A percentile compares a stretch with the other conserved stretches of the same genome.
phyloP scores from a whole-genome alignment of 345 rosid genomes.

The Gossypium sturtianum region DNA sequence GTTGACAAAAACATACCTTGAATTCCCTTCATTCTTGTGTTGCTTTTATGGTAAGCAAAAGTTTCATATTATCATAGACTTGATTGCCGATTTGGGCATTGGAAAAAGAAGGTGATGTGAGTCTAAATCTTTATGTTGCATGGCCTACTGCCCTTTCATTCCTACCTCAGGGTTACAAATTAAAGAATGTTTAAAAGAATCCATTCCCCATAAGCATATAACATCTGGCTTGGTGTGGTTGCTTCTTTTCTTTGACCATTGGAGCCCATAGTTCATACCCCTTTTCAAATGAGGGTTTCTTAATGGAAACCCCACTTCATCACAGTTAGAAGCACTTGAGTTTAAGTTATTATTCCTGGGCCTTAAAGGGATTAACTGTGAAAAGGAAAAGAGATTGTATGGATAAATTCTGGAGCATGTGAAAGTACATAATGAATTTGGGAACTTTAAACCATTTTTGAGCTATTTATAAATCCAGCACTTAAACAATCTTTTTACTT shows the following conservation, averaged over 20 bases:
- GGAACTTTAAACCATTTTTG: too few relatives aligned
- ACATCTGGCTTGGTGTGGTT: constrained; percentile 1
- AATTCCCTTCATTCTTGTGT: background rate
- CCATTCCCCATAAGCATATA: constrained; percentile 5
- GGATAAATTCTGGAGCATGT: too few relatives aligned
- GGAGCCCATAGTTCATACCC: background rate
- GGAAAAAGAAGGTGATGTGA: background rate
- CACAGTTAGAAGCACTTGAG: background rate
- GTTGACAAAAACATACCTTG: too few relatives aligned
- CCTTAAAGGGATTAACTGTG: background rate
- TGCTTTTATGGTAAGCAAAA: background rate
- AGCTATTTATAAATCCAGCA: too few relatives aligned
- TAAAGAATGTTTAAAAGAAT: background rate
- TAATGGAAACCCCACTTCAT: background rate
- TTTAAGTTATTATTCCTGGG: background rate
- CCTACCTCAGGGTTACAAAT: constrained; percentile 16
- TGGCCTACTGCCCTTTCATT: constrained; percentile 16
- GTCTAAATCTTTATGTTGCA: background rate
- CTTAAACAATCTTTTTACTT: too few relatives aligned
- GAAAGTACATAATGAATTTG: too few relatives aligned
- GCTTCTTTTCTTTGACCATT: constrained; percentile 15
- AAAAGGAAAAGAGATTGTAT: too few relatives aligned
- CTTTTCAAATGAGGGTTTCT: background rate
- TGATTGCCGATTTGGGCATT: background rate
- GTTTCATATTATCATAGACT: background rate